A percentile compares a stretch with the other conserved stretches of the same genome.
These are phyloP conservation scores for Thraustochytrium sp. DNA, from an alignment of 352 stramenopile species.

Conservation along the genomic window DNA sequence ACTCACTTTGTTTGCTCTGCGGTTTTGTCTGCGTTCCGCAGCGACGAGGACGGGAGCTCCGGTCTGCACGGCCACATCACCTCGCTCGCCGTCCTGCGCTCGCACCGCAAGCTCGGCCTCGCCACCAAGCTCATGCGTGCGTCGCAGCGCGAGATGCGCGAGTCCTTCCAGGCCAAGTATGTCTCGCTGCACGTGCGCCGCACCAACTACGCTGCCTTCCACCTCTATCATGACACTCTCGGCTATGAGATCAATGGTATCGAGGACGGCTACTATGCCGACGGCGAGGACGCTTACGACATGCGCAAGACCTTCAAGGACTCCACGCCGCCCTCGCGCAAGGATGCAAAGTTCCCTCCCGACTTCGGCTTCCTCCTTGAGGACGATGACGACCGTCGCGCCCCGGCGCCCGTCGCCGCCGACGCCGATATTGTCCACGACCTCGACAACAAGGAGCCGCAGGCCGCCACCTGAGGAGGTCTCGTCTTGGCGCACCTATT, in stretches of 20 bases:
- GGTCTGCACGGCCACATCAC: constrained; percentile 93
- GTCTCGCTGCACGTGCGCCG: constrained; percentile 98
- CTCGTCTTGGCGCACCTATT: no score
- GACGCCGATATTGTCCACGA: constrained; percentile 11
- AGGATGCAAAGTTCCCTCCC: neutral
- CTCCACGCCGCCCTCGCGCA: neutral
- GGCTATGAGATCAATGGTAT: constrained; percentile 75
- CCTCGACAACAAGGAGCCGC: constrained; percentile 18
- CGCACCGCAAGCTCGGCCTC: constrained; percentile 92
- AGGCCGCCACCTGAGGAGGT: no score
- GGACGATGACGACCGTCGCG: neutral
- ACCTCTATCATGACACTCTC: constrained; percentile 95
- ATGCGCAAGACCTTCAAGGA: constrained; percentile 44
- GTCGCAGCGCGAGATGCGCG: constrained; percentile 85
- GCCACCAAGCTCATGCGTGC: constrained; percentile 96
- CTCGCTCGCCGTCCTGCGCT: constrained; percentile 91
- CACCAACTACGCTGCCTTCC: constrained; percentile 93
- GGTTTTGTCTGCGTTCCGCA: neutral
- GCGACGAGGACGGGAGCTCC: constrained; percentile 51
- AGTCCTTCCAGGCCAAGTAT: constrained; percentile 95
- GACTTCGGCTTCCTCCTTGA: neutral
- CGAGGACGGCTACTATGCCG: constrained; percentile 92
- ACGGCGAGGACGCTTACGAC: constrained; percentile 93
- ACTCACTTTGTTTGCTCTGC: neutral
- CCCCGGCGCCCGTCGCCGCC: neutral